Base-by-base conservation (phyloP, 169 alveolate species). In the Plasmodium coatneyi region DNA sequence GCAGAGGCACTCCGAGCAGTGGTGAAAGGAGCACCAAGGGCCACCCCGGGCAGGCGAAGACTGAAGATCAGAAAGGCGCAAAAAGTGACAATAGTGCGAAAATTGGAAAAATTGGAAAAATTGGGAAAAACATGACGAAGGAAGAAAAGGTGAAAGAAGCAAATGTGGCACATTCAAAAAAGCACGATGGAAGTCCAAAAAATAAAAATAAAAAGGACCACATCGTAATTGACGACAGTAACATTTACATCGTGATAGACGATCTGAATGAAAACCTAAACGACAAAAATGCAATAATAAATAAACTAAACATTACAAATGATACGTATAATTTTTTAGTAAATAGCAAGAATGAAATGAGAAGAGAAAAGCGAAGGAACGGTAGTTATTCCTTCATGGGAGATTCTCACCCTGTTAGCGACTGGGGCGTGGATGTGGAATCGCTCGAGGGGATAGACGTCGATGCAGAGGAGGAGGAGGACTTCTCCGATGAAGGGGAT, bases 171-270 rank as follows among this genome's bases (percentile, higher is more conserved):
- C 19, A 79, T 19, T 7, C 41, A 43, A 39, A 79, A 28, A 25
- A 39, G n/a, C 22, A 9, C 54, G n/a, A 19, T 4, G 49, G 28
- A 14, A n/a, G 32, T 1, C n/a, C 28, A 2, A 39, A 22, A 10
- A 70, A n/a, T 22, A 83, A 83, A 25, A 60, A 56, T 52, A 52
- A 34, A 16, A 60, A 82, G 56, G 90, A 82, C 6, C 76, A 34
- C 39, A 54, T 82, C 0, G 76, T 16, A 16, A 82, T 82, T 19
- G 90, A 82, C 71, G 79, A 82, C 14, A 82, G 80, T 56, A 82
- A 82, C 22, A 82, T 82, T 32, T 82, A 82, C 79, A 60, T 82
- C 5, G 60, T 82, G 5, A 82, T 82, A 28, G 80, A 82, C 41
- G 56, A 41, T 3, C 28, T 54, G 1, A 28, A 82, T 56, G 90